These are phyloP conservation scores for Mucor racemosus DNA, from an alignment of 371 early-diverging fungal genomes.

Conservation along the genomic window DNA sequence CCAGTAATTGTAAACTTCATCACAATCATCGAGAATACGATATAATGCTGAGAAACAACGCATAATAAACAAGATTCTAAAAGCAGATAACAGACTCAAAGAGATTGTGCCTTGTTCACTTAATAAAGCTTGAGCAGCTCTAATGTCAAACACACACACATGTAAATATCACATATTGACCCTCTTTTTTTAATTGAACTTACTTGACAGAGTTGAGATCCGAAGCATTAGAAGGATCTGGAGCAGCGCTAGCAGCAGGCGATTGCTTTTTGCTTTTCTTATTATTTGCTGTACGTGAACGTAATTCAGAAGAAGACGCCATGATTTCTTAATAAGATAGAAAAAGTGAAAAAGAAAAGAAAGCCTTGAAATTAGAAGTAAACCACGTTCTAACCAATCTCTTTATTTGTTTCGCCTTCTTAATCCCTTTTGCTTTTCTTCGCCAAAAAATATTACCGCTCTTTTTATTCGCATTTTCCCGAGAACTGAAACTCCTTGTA, in stretches of 20 bases:
- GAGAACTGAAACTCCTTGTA: slow-evolving; percentile 2
- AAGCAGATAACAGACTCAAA: slow-evolving; percentile 62
- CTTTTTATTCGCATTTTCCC: slow-evolving; percentile 4
- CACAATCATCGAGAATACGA: slow-evolving; percentile 82
- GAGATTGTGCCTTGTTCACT: slow-evolving; percentile 44
- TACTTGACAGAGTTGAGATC: slow-evolving; percentile 25
- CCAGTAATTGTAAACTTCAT: slow-evolving; percentile 97
- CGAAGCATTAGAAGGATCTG: neutral
- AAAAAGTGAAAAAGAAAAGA: slow-evolving; percentile 10
- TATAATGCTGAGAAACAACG: slow-evolving; percentile 72
- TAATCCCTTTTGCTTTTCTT: neutral
- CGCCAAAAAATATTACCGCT: slow-evolving; percentile 3
- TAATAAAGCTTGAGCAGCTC: slow-evolving; percentile 42
- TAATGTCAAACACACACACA: neutral
- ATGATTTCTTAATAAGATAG: neutral
- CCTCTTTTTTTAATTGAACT: neutral
- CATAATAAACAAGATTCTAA: slow-evolving; percentile 60
- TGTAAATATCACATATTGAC: too few relatives aligned
- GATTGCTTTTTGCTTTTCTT: slow-evolving; percentile 26
- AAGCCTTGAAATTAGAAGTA: slow-evolving; percentile 2
- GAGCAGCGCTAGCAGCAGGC: neutral
- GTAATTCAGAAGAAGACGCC: slow-evolving; percentile 30
- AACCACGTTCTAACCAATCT: slow-evolving; percentile 21
- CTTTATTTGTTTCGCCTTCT: slow-evolving; percentile 6
- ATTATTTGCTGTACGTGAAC: slow-evolving; percentile 40